These are phyloP conservation scores for Heritiera littoralis DNA, from an alignment of 345 rosid species.

Conservation along the genomic window DNA sequence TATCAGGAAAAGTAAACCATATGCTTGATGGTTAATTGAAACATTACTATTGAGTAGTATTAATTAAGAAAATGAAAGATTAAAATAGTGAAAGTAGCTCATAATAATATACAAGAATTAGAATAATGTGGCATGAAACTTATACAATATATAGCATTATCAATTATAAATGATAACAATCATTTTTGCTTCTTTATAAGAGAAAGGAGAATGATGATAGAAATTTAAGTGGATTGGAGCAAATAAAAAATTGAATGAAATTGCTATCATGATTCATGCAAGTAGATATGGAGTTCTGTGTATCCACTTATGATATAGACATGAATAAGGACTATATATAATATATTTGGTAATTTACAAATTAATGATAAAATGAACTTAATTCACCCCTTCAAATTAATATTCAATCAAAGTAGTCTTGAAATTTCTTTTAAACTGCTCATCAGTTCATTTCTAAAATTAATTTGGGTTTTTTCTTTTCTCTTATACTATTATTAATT, in stretches of 20 bases:
- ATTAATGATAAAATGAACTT: no score
- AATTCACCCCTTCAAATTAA: no score
- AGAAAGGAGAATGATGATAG: background rate
- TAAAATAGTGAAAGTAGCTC: background rate
- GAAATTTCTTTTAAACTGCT: no score
- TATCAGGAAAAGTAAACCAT: no score
- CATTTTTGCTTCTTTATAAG: background rate
- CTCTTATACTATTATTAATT: no score
- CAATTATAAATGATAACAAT: background rate
- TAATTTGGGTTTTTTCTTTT: no score
- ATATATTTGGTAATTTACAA: background rate
- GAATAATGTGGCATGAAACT: background rate
- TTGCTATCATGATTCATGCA: no score
- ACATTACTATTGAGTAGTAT: background rate
- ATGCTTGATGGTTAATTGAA: background rate
- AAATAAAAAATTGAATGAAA: no score
- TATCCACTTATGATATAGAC: background rate
- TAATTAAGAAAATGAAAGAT: background rate
- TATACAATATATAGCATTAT: background rate
- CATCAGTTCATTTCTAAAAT: no score
- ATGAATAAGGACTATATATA: no score
- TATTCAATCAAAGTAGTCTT: no score
- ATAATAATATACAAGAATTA: background rate
- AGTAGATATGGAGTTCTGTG: background rate
- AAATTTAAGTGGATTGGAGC: background rate